Evolutionary conservation across 2,329 filamentous ascomycete species (phyloP).

Genomic region (Cordyceps cateniannulata): DNA sequence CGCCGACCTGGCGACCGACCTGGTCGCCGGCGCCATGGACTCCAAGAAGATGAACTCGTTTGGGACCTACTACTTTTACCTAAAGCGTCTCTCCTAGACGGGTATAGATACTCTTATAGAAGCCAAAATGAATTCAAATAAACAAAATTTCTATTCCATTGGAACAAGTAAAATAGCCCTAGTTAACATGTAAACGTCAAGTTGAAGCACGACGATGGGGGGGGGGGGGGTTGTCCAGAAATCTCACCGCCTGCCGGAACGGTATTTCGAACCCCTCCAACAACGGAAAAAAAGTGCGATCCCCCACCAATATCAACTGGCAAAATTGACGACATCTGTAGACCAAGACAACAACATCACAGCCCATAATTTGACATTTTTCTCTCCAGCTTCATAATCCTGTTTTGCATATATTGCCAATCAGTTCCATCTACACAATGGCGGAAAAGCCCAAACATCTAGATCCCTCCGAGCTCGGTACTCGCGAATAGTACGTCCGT

Average conservation of each 20-base stretch:
- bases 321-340: neutral
- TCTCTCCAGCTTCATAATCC: too few relatives aligned
- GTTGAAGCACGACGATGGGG: neutral
- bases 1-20: neutral
- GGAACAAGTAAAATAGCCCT: too few relatives aligned
- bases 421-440: neutral
- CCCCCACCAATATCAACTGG: neutral
- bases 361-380: neutral
- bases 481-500: constrained; percentile 72
- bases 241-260: constrained; percentile 9
- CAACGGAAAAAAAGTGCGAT: too few relatives aligned
- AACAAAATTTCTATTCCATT: too few relatives aligned
- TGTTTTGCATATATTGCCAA: neutral
- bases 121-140: too few relatives aligned
- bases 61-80: neutral
- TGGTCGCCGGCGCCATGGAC: neutral
- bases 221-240: too few relatives aligned
- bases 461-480: constrained; percentile 73
- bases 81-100: neutral
- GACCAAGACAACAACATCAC: neutral
- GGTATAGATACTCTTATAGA: too few relatives aligned
- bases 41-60: neutral
- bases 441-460: constrained; percentile 52
- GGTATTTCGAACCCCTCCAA: neutral
- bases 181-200: too few relatives aligned